Base-by-base conservation (phyloP, 176 grass and related monocot genomes). In the Zoysia pacifica region DNA sequence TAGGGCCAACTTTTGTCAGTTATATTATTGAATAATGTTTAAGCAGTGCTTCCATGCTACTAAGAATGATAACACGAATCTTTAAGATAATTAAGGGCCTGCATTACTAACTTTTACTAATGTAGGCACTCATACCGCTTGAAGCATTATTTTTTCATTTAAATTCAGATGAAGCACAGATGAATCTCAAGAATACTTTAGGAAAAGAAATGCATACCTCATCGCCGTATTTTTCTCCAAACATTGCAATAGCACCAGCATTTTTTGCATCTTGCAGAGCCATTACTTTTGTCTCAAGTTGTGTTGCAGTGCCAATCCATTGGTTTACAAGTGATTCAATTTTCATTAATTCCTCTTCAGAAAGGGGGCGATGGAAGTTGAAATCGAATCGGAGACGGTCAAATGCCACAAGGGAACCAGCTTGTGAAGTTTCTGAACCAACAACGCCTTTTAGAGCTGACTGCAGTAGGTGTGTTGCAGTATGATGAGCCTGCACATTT, bases 361-460 rank as follows among this genome's bases (percentile, higher is more conserved):
- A 81, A 70, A 98, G 88, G 40, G 92, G 81, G 2, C 95, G 90
- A 54, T 94, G 92, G 68, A 98, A 94, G 74, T 89, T 98, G 77
- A 98, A 98, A 77, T 98, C 95, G 89, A 94, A 98, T 52, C 95
- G 83, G 48, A 98, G 95, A 65, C 88, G 90, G 67, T 98, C 91
- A 85, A 98, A 98, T 4, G 92, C 90, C 59, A 98, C 95, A 82
- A 94, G 85, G 66, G 95, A 98, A 77, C 95, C 95, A 5, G 95
- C 95, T 77, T 98, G 95, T 81, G 95, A 98, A 76, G 92, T 93
- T 86, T 98, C 92, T 73, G 90, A 85, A 78, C 90, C 88, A 76
- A 94, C 83, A 49, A 89, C 73, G 69, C 47, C 84, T 89, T 89
- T 98, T 67, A 98, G 92, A 49, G 95, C 92, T 12, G 92, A 92